A percentile compares a stretch with the other conserved stretches of the same genome.
Conservation (phyloP, 2,329 filamentous ascomycete species). For the Aspergillus sp. region DNA sequence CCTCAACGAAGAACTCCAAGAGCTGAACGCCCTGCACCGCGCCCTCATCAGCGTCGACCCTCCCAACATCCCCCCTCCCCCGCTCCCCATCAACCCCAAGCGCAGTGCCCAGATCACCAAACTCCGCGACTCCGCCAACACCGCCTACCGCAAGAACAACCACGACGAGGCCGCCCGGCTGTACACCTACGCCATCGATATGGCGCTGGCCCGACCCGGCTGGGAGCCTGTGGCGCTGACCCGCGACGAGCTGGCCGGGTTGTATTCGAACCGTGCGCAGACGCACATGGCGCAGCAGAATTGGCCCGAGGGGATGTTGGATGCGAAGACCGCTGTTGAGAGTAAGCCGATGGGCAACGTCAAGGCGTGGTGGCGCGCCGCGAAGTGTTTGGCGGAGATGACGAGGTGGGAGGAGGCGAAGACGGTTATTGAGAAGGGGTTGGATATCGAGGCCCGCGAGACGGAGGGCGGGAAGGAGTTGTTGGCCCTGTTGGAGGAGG, state of each 20-base stretch:
- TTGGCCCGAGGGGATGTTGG: conserved; percentile 84
- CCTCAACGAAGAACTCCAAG: conserved; percentile 64
- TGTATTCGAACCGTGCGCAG: conserved; percentile 87
- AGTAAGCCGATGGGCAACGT: conserved; percentile 82
- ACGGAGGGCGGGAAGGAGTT: conserved; percentile 51
- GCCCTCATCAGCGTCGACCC: conserved; percentile 63
- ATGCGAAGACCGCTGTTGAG: conserved; percentile 86
- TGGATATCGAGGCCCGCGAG: conserved; percentile 75
- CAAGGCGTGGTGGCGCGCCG: conserved; percentile 92
- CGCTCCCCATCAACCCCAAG: conserved; percentile 89
- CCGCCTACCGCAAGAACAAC: conserved; percentile 73
- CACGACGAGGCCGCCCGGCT: conserved; percentile 74
- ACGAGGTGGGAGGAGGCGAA: conserved; percentile 76
- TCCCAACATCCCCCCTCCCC: conserved; percentile 75
- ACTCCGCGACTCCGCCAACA: conserved; percentile 84
- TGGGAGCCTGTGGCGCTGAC: conserved; percentile 89
- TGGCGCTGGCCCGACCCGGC: conserved; percentile 76
- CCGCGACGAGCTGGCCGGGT: conserved; percentile 74
- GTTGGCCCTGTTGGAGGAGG: conserved; percentile 60
- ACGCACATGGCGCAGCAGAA: conserved; percentile 77
- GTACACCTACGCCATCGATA: conserved; percentile 84
- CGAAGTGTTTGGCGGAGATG: conserved; percentile 88
- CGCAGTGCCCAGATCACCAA: conserved; percentile 84
- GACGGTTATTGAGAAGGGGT: conserved; percentile 71
- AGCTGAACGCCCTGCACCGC: conserved; percentile 78